Conservation (phyloP, 331 rosid species). For the Prunus yedoensis region DNA sequence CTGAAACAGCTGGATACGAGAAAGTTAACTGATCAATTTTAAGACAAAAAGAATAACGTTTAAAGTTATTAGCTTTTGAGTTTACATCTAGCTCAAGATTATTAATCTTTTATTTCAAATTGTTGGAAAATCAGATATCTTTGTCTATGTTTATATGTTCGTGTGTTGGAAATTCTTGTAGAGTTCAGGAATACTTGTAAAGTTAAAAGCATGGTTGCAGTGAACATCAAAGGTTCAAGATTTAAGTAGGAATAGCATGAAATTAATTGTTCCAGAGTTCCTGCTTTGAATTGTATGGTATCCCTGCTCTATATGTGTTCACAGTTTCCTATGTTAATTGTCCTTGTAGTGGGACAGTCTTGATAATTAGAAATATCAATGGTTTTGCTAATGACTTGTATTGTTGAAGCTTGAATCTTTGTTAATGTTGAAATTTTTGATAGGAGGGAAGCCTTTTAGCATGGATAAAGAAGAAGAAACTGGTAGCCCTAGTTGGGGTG, state of each 20-base stretch:
- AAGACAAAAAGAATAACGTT: neutral
- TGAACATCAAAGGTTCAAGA: neutral
- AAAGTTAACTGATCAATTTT: conserved; percentile 24
- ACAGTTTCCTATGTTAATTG: neutral
- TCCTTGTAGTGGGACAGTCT: neutral
- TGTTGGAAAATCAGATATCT: neutral
- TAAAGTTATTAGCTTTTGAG: neutral
- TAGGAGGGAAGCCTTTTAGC: conserved; percentile 37
- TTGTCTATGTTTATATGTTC: too few species aligned
- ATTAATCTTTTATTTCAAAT: neutral
- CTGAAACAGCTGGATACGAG: conserved; percentile 8
- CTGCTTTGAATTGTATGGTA: neutral
- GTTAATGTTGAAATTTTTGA: conserved; percentile 26
- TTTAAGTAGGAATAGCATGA: neutral
- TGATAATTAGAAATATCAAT: neutral
- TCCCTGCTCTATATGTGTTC: neutral
- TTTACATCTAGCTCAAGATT: neutral
- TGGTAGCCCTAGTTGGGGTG: conserved; percentile 72
- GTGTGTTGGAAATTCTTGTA: too few species aligned
- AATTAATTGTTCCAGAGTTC: neutral
- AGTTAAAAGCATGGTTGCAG: neutral
- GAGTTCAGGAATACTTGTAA: neutral
- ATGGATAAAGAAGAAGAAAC: conserved; percentile 60
- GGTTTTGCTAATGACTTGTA: neutral
- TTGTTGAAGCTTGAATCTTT: conserved; percentile 14